Percentiles rank a stretch among this genome's conserved stretches.
Conservation (phyloP, 441 rosid species). For the Eutrema salsugineum region DNA sequence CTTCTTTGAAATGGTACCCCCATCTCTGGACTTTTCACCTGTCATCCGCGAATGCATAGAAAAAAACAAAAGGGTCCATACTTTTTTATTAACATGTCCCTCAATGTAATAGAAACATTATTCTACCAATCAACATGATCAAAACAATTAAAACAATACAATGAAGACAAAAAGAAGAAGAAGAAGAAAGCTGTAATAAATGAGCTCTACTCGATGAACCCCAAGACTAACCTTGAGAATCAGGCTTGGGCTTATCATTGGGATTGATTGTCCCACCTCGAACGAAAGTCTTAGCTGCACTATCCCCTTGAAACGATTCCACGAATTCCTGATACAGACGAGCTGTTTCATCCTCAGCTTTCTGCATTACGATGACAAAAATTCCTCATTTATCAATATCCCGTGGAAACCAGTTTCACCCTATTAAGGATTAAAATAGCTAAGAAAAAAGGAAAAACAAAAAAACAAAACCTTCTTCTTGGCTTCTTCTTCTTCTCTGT, state of each 20-base stretch:
- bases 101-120: slow-evolving; percentile 47
- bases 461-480: slow-evolving; percentile 61
- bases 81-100: slow-evolving; percentile 73
- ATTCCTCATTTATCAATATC: slow-evolving; percentile 1
- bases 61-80: slow-evolving; percentile 79
- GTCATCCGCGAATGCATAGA: slow-evolving; percentile 97
- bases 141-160: slow-evolving; percentile 28
- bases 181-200: slow-evolving; percentile 20
- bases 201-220: slow-evolving; percentile 18
- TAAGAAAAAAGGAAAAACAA: background rate
- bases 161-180: background rate
- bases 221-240: slow-evolving; percentile 70
- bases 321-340: slow-evolving; percentile 85
- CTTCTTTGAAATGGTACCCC: slow-evolving; percentile 96
- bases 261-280: slow-evolving; percentile 94
- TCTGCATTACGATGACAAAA: slow-evolving; percentile 33
- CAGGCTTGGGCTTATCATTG: slow-evolving; percentile 55
- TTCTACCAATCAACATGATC: slow-evolving; percentile 49
- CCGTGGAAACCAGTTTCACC: background rate
- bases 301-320: slow-evolving; percentile 94
- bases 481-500: slow-evolving; percentile 95
- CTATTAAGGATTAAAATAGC: background rate
- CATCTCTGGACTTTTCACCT: slow-evolving; percentile 99
- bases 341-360: slow-evolving; percentile 93
- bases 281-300: slow-evolving; percentile 74